Evolutionary conservation across 495 filamentous ascomycete species (phyloP).

Genomic region (Talaromyces stipitatus): DNA sequence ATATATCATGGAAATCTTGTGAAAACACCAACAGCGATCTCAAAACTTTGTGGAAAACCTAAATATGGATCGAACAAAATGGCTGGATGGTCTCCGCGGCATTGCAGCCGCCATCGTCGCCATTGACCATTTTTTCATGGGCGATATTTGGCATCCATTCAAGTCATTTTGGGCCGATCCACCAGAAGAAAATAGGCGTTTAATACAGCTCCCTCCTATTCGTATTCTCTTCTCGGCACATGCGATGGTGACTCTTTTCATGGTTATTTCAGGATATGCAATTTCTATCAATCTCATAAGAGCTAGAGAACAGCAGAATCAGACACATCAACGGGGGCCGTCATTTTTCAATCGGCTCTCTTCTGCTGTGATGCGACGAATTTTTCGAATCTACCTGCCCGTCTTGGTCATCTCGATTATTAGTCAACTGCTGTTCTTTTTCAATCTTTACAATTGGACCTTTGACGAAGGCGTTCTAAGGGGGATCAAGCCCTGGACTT

Average conservation of each 20-base stretch:
- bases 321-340: neutral
- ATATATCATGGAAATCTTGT: neutral
- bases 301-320: conserved; percentile 6
- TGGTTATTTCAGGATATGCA: conserved; percentile 21
- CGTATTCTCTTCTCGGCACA: conserved; percentile 15
- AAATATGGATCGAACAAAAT: conserved; percentile 16
- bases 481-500: conserved; percentile 11
- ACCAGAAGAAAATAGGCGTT: conserved; percentile 12
- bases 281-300: conserved; percentile 15
- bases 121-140: conserved; percentile 14
- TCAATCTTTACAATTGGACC: conserved; percentile 13
- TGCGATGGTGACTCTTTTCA: conserved; percentile 18
- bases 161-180: conserved; percentile 17
- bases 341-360: conserved; percentile 13
- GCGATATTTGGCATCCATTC: conserved; percentile 5
- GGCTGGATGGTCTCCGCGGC: conserved; percentile 22
- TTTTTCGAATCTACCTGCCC: conserved; percentile 19
- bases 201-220: conserved; percentile 18
- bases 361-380: conserved; percentile 15
- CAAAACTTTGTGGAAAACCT: neutral
- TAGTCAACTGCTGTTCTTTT: conserved; percentile 15
- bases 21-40: neutral
- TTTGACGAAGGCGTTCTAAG: conserved; percentile 6
- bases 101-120: conserved; percentile 16
- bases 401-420: conserved; percentile 10